Conservation (phyloP, 305 asterid genomes). For the Fraxinus sp. region DNA sequence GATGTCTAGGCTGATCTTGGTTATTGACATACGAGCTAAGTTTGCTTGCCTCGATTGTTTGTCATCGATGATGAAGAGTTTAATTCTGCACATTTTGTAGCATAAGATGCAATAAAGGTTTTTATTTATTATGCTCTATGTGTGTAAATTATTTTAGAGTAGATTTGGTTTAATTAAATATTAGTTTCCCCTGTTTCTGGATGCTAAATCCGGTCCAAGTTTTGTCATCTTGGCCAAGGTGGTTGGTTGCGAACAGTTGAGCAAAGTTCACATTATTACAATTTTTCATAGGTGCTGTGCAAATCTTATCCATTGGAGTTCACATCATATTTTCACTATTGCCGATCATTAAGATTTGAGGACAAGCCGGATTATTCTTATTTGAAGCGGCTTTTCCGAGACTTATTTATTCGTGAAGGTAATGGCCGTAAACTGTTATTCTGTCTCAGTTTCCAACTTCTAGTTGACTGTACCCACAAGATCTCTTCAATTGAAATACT, state of each 20-base stretch:
- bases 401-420: constrained; percentile 96
- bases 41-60: constrained; percentile 2
- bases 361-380: constrained; percentile 93
- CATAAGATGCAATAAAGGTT: constrained; percentile 18
- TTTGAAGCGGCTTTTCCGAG: constrained; percentile 89
- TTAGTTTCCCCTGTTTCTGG: not conserved
- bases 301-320: constrained; percentile 84
- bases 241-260: not conserved
- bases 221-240: not conserved
- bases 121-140: not conserved
- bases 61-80: constrained; percentile 9
- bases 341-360: constrained; percentile 87
- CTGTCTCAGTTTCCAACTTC: not conserved
- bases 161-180: not conserved
- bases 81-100: not conserved
- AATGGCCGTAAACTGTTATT: constrained; percentile 9
- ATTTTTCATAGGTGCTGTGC: constrained; percentile 65
- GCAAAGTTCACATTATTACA: constrained; percentile 18
- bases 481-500: constrained; percentile 7
- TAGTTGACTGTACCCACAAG: not conserved
- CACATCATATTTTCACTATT: constrained; percentile 85
- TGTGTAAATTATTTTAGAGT: not conserved
- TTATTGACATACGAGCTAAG: not conserved
- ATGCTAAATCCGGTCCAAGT: constrained; percentile 14
- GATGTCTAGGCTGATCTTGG: constrained; percentile 10